A percentile compares a stretch with the other conserved stretches of the same genome.
Evolutionary conservation across 768 basidiomycete species (phyloP).

Genomic region (Antrodiella citrinella): DNA sequence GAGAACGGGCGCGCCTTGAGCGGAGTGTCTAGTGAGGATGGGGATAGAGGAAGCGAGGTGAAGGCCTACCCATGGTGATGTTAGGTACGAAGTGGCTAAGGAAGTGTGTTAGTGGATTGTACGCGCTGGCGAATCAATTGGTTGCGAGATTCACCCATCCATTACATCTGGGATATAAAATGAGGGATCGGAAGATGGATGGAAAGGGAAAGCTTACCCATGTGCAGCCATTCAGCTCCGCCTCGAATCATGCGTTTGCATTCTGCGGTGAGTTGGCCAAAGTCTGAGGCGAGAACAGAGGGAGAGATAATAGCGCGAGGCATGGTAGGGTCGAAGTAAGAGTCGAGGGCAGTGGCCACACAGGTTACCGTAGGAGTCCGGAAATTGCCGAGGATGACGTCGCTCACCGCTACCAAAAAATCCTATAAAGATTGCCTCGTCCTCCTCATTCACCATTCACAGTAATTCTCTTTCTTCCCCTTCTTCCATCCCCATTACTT

Average conservation of each 20-base stretch:
- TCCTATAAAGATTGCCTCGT: no score
- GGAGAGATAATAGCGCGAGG: constrained; percentile 91
- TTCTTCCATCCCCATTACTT: constrained; percentile 6
- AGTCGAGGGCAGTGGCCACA: no score
- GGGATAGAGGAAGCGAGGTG: constrained; percentile 1
- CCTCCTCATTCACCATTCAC: constrained; percentile 6
- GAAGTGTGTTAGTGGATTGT: background rate
- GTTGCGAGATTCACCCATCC: constrained; percentile 66
- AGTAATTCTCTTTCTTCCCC: constrained; percentile 11
- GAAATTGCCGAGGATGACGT: no score
- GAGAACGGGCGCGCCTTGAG: constrained; percentile 77
- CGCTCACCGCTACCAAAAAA: constrained; percentile 1
- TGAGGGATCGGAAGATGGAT: background rate
- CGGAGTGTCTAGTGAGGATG: background rate
- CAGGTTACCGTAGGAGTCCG: no score
- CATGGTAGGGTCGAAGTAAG: constrained; percentile 54
- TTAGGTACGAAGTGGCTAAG: constrained; percentile 96
- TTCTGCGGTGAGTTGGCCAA: constrained; percentile 91
- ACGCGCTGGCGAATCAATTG: background rate
- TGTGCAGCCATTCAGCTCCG: constrained; percentile 97
- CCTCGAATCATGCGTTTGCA: constrained; percentile 93
- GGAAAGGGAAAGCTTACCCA: constrained; percentile 51
- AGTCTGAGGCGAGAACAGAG: constrained; percentile 94
- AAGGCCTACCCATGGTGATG: constrained; percentile 83
- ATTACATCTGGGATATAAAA: constrained; percentile 66